phyloP scores from a whole-genome alignment of 176 grass and related monocot genomes.

The Paspalum vaginatum region DNA sequence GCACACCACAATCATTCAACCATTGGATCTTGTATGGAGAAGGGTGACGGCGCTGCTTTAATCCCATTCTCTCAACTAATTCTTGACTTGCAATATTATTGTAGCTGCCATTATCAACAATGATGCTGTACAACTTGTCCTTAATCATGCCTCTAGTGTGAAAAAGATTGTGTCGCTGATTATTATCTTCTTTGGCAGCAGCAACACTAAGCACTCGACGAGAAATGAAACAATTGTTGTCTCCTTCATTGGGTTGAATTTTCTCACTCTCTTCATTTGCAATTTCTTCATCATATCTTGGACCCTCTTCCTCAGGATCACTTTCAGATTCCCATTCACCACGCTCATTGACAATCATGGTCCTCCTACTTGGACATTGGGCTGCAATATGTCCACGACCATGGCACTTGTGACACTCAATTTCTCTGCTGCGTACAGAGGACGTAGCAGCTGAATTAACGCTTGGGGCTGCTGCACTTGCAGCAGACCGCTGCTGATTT shows the following conservation, averaged over 20 bases:
- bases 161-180: background rate
- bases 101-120: background rate
- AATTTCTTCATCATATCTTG: background rate
- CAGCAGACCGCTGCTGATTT: background rate
- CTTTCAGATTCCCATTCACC: background rate
- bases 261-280: background rate
- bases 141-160: background rate
- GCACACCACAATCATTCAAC: background rate
- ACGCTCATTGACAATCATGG: background rate
- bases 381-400: too few relatives aligned
- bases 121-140: background rate
- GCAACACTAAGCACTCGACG: background rate
- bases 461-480: background rate
- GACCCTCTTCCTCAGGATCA: background rate
- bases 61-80: background rate
- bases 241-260: background rate
- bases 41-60: background rate
- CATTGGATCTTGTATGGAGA: background rate
- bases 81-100: background rate
- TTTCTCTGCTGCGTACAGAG: background rate
- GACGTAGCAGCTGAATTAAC: background rate
- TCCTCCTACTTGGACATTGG: background rate
- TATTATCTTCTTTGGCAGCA: background rate
- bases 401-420: background rate
- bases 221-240: constrained; percentile 12